These are phyloP conservation scores for Sclerotiophoma versabilis DNA, from an alignment of 2,329 filamentous ascomycete genomes.

Conservation along the genomic window DNA sequence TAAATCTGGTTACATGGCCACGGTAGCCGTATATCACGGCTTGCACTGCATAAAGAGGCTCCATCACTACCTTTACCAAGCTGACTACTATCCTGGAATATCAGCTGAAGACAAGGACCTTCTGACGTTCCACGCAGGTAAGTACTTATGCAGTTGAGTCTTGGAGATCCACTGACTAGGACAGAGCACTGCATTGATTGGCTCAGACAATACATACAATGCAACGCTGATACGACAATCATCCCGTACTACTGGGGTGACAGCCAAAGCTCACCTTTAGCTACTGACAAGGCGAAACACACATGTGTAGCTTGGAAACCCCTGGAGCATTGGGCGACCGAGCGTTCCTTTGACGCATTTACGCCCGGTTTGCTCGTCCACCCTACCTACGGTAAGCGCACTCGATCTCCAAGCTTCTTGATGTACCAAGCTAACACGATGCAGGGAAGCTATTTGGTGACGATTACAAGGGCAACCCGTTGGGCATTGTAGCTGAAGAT, in stretches of 20 bases:
- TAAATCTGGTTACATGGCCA: not conserved
- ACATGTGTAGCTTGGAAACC: not conserved
- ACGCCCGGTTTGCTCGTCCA: not conserved
- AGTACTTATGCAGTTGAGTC: not conserved
- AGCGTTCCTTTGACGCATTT: slow-evolving; percentile 1
- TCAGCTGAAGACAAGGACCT: not conserved
- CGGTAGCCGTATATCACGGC: not conserved
- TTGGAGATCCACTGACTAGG: not conserved
- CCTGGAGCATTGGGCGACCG: slow-evolving; percentile 1
- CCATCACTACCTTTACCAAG: not conserved
- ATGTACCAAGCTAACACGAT: not conserved
- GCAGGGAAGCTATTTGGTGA: slow-evolving; percentile 1
- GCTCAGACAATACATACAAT: slow-evolving; percentile 1
- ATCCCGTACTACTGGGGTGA: slow-evolving; percentile 1
- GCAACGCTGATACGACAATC: not conserved
- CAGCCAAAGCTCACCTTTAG: not conserved
- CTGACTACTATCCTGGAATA: not conserved
- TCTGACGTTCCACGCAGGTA: not conserved
- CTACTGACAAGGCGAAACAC: not conserved
- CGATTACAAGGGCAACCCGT: not conserved
- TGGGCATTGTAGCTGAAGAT: not conserved
- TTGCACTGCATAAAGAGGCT: slow-evolving; percentile 1
- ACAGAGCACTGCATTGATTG: slow-evolving; percentile 1
- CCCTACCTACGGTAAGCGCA: not conserved
- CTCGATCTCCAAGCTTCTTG: not conserved